Base-by-base conservation (phyloP, 306 rosid species). In the Begonia fuchsioides region DNA sequence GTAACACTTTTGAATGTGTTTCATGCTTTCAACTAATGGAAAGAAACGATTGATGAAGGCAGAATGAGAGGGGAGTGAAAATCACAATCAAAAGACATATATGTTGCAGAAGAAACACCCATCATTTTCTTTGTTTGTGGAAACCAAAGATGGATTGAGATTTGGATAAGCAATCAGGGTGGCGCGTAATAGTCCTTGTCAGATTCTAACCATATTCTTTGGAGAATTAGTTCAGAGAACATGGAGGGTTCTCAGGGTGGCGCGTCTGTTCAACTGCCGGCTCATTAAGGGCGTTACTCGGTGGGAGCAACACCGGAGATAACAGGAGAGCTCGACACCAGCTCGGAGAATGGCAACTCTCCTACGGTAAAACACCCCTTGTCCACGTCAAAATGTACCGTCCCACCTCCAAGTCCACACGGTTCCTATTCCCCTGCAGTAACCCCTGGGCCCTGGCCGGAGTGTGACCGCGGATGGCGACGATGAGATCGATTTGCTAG, bases 311-410 rank as follows among this genome's bases (percentile, higher is more conserved):
- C n/a, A 13, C 6, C 14, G 3, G 45, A 5, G 45, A 11, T 3
- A 41, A 11, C 2, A n/a, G 2, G 45, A 11, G 9, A 0, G 12
- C n/a, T n/a, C 45, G 14, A 13, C 1, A 3, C 12, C 45, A 41
- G 12, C 9, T 3, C 45, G 45, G 45, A 41, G 45, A 41, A 6
- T 13, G 45, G n/a, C n/a, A 54, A 17, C 43, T 54, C 58, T 54
- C 58, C 6, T 54, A 41, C 58, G 15, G 43, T n/a, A 45, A 40
- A 15, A 41, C 49, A 10, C 49, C 58, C 12, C 8, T 41, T 17
- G 13, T 54, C 10, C 38, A 43, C 17, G 46, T 41, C 8, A 53
- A 53, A 40, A 15, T 53, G 17, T 38, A 40, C 12, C 15, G 58
- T 5, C 9, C 57, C 2, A 5, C 50, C 13, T 17, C 56, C 11